phyloP scores from a whole-genome alignment of 83 land plant species.

The Thuja plicata region DNA sequence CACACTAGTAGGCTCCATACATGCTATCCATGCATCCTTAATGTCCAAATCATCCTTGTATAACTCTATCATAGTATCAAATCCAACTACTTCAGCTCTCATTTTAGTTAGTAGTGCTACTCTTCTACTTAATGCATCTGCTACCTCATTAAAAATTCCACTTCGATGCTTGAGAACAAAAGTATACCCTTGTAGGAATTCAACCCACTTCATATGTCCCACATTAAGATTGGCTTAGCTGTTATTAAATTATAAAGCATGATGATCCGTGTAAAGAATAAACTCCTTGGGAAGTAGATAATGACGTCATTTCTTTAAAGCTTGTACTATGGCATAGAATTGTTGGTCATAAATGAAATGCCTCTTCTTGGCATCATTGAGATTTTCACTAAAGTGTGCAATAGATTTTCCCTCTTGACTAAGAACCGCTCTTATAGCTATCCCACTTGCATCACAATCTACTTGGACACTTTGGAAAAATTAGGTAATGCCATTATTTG shows the following conservation, averaged over 20 bases:
- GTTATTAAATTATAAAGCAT: neutral
- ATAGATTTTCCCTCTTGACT: neutral
- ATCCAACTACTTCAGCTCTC: neutral
- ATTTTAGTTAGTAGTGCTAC: neutral
- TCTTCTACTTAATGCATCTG: neutral
- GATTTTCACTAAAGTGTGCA: neutral
- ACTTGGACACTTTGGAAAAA: neutral
- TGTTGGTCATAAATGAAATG: neutral
- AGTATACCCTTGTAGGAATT: neutral
- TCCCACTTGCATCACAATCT: neutral
- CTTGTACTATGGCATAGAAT: neutral
- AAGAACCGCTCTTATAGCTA: neutral
- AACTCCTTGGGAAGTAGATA: neutral
- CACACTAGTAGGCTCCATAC: too few relatives aligned
- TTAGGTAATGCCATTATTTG: neutral
- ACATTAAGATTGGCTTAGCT: neutral
- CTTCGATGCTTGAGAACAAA: neutral
- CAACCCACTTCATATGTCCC: neutral
- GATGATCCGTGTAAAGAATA: neutral
- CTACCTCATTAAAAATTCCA: neutral
- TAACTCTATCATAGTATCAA: neutral
- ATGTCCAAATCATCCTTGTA: neutral
- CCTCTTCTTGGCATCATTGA: neutral
- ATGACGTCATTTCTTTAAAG: neutral
- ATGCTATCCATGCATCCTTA: neutral